Conservation (phyloP, 1,139 yeast species). For the Geotrichum cucujoidarum region DNA sequence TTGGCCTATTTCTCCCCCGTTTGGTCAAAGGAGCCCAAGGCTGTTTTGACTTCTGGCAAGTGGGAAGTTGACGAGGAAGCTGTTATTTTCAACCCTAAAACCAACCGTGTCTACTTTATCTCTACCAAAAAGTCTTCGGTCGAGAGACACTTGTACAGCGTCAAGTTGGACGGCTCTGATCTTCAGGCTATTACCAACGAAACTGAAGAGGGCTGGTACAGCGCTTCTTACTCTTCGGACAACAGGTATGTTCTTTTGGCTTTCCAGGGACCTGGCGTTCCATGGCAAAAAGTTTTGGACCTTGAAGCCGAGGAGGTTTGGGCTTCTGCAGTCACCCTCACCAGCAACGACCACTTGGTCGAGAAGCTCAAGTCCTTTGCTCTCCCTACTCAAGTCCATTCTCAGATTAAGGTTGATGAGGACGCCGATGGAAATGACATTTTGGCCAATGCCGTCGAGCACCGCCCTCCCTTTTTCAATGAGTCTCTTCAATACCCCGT, state of each 20-base stretch:
- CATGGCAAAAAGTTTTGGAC: slow-evolving; percentile 58
- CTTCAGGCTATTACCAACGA: slow-evolving; percentile 52
- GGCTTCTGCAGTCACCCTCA: slow-evolving; percentile 36
- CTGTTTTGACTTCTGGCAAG: slow-evolving; percentile 51
- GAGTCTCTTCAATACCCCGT: slow-evolving; percentile 61
- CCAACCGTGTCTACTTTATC: slow-evolving; percentile 55
- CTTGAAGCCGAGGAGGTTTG: slow-evolving; percentile 34
- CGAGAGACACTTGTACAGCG: slow-evolving; percentile 55
- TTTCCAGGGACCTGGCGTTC: slow-evolving; percentile 62
- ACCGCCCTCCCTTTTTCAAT: slow-evolving; percentile 66
- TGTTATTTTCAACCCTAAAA: slow-evolving; percentile 50
- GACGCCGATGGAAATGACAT: slow-evolving; percentile 36
- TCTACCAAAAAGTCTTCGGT: slow-evolving; percentile 54
- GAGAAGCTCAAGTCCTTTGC: slow-evolving; percentile 39
- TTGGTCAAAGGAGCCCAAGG: slow-evolving; percentile 42
- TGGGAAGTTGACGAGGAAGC: slow-evolving; percentile 69
- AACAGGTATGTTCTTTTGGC: slow-evolving; percentile 52
- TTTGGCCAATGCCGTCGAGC: slow-evolving; percentile 64
- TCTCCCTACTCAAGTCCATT: slow-evolving; percentile 53
- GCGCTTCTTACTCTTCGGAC: slow-evolving; percentile 56
- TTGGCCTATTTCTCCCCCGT: slow-evolving; percentile 60
- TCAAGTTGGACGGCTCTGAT: slow-evolving; percentile 41
- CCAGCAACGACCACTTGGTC: slow-evolving; percentile 34
- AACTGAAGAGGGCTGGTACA: slow-evolving; percentile 57
- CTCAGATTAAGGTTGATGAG: slow-evolving; percentile 45